Evolutionary conservation across 495 filamentous ascomycete species (phyloP).

Genomic region (Pseudoneurospora amorphoporcata): DNA sequence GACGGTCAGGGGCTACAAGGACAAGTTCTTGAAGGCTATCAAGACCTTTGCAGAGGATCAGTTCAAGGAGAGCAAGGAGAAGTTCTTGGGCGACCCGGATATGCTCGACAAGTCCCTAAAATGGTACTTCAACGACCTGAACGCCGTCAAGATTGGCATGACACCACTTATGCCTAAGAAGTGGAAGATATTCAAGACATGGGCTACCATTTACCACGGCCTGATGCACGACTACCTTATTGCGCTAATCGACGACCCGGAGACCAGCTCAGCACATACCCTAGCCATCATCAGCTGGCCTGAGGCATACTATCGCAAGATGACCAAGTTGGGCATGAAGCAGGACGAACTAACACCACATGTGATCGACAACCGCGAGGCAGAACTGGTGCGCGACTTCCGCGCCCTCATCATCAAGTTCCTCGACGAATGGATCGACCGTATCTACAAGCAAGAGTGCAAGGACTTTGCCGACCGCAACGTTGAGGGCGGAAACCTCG

Average conservation of each 20-base stretch:
- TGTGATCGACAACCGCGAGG: slow-evolving; percentile 76
- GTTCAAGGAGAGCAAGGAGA: slow-evolving; percentile 60
- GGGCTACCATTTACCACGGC: slow-evolving; percentile 78
- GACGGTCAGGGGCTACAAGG: slow-evolving; percentile 89
- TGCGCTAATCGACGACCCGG: slow-evolving; percentile 67
- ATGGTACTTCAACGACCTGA: slow-evolving; percentile 98
- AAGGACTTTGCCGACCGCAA: slow-evolving; percentile 68
- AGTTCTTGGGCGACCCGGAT: slow-evolving; percentile 75
- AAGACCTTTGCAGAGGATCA: slow-evolving; percentile 59
- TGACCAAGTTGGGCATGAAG: slow-evolving; percentile 75
- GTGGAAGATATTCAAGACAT: slow-evolving; percentile 92
- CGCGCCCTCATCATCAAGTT: slow-evolving; percentile 86
- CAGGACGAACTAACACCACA: slow-evolving; percentile 66
- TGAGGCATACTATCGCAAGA: slow-evolving; percentile 91
- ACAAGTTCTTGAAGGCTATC: slow-evolving; percentile 81
- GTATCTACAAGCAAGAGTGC: slow-evolving; percentile 70
- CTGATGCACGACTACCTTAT: slow-evolving; percentile 92
- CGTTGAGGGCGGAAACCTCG: slow-evolving; percentile 60
- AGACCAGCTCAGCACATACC: slow-evolving; percentile 66
- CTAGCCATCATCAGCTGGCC: slow-evolving; percentile 90
- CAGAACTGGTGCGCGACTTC: slow-evolving; percentile 86
- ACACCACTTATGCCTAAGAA: slow-evolving; percentile 84
- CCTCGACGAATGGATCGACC: slow-evolving; percentile 95
- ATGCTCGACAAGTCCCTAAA: slow-evolving; percentile 71
- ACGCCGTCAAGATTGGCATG: slow-evolving; percentile 85